Conservation (phyloP, 2,329 filamentous ascomycete species). For the Fusarium sp. region DNA sequence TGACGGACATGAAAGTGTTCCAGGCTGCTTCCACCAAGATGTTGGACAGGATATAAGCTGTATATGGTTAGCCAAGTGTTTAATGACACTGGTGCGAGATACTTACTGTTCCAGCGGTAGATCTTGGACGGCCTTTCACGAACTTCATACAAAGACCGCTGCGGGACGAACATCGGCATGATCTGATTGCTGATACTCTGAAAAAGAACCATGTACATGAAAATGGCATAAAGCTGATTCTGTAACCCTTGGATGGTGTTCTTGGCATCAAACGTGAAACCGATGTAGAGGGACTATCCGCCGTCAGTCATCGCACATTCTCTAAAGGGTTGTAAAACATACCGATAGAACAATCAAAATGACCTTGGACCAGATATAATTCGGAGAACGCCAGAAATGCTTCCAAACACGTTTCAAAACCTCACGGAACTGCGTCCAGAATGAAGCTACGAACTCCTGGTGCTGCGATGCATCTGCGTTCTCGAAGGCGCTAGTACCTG, state of each 20-base stretch:
- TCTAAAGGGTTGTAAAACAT: fast-evolving
- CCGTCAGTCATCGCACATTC: not conserved
- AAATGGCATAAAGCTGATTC: constrained; percentile 75
- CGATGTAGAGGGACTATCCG: constrained; percentile 66
- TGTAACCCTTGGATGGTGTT: constrained; percentile 70
- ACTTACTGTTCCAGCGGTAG: constrained; percentile 56
- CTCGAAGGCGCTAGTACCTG: not conserved
- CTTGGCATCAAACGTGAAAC: constrained; percentile 71
- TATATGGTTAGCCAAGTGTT: not conserved
- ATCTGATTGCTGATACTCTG: constrained; percentile 67
- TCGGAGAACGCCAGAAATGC: constrained; percentile 57
- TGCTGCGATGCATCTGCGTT: constrained; percentile 38
- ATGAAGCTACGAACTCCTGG: constrained; percentile 49
- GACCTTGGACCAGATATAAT: constrained; percentile 69
- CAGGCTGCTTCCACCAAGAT: constrained; percentile 41
- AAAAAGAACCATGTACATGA: constrained; percentile 77
- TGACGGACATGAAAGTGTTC: constrained; percentile 40
- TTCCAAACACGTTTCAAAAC: constrained; percentile 53
- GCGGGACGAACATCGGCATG: constrained; percentile 77
- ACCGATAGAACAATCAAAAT: constrained; percentile 44
- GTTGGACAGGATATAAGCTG: constrained; percentile 42
- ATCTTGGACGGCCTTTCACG: constrained; percentile 75
- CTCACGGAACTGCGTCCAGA: constrained; percentile 49
- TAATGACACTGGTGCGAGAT: fast-evolving
- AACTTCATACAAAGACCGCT: constrained; percentile 74